Conservation (phyloP, 2,329 filamentous ascomycete species). For the Aotearoamyces nothofagi region DNA sequence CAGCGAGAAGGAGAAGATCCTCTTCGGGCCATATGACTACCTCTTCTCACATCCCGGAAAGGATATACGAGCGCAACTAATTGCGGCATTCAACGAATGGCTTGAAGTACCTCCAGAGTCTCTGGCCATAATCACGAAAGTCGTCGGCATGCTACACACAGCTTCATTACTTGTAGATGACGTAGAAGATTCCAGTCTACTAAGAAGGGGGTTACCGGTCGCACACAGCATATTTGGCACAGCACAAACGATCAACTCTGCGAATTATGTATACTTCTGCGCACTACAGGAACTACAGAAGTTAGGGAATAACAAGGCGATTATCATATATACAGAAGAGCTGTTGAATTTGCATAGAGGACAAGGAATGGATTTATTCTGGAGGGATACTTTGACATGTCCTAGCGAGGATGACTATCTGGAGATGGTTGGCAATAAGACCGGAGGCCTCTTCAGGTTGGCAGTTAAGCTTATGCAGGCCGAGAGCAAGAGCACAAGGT, state of each 20-base stretch:
- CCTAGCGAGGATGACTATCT: conserved; percentile 80
- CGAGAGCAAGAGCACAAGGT: conserved; percentile 36
- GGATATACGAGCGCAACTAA: conserved; percentile 68
- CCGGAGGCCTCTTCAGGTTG: conserved; percentile 70
- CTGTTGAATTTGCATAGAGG: conserved; percentile 72
- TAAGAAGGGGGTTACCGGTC: conserved; percentile 67
- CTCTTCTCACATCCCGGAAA: conserved; percentile 67
- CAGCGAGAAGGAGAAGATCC: conserved; percentile 59
- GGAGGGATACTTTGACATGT: conserved; percentile 72
- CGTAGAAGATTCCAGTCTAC: conserved; percentile 65
- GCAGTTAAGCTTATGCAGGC: conserved; percentile 83
- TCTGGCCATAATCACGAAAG: conserved; percentile 60
- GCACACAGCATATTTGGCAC: conserved; percentile 75
- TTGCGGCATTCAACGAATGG: conserved; percentile 70
- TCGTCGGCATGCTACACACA: conserved; percentile 76
- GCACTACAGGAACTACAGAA: conserved; percentile 61
- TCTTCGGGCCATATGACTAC: conserved; percentile 70
- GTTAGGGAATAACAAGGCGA: conserved; percentile 50
- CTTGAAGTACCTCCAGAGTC: conserved; percentile 56
- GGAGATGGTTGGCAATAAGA: conserved; percentile 91
- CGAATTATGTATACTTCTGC: conserved; percentile 79
- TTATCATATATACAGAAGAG: conserved; percentile 67
- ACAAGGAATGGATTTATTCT: conserved; percentile 85
- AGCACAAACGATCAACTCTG: conserved; percentile 79
- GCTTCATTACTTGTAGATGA: conserved; percentile 75